These are phyloP conservation scores for Aspergillus luchuensis DNA, from an alignment of 2,329 filamentous ascomycete species.

Conservation along the genomic window DNA sequence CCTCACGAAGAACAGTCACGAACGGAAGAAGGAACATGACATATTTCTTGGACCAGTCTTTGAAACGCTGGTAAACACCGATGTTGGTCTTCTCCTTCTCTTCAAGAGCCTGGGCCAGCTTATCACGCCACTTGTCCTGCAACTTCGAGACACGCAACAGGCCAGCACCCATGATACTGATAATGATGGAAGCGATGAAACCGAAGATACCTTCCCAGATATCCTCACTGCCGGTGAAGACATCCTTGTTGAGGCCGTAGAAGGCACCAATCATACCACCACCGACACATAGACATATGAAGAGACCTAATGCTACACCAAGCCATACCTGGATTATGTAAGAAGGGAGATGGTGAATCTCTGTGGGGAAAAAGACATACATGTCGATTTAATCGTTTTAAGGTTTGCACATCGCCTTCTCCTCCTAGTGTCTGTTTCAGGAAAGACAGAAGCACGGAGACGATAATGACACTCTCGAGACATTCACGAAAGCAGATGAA, in stretches of 20 bases:
- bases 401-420: constrained; percentile 60
- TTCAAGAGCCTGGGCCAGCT: constrained; percentile 71
- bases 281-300: constrained; percentile 67
- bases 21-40: constrained; percentile 85
- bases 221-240: constrained; percentile 69
- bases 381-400: constrained; percentile 70
- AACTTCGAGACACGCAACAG: constrained; percentile 80
- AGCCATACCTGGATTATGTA: constrained; percentile 61
- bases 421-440: constrained; percentile 77
- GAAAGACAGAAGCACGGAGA: constrained; percentile 84
- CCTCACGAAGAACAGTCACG: constrained; percentile 57
- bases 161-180: constrained; percentile 77
- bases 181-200: constrained; percentile 74
- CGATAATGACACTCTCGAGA: constrained; percentile 79
- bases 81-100: constrained; percentile 44
- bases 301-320: constrained; percentile 63
- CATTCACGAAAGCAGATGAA: constrained; percentile 88
- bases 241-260: constrained; percentile 68
- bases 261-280: constrained; percentile 71
- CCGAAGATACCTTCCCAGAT: constrained; percentile 81
- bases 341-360: not conserved
- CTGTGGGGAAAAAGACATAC: constrained; percentile 36
- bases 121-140: constrained; percentile 83
- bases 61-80: constrained; percentile 51
- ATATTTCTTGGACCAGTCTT: constrained; percentile 72